Percentiles rank a stretch among this genome's conserved stretches.
Evolutionary conservation across 2,329 filamentous ascomycete genomes (phyloP).

Genomic region (Aureobasidium sp.): DNA sequence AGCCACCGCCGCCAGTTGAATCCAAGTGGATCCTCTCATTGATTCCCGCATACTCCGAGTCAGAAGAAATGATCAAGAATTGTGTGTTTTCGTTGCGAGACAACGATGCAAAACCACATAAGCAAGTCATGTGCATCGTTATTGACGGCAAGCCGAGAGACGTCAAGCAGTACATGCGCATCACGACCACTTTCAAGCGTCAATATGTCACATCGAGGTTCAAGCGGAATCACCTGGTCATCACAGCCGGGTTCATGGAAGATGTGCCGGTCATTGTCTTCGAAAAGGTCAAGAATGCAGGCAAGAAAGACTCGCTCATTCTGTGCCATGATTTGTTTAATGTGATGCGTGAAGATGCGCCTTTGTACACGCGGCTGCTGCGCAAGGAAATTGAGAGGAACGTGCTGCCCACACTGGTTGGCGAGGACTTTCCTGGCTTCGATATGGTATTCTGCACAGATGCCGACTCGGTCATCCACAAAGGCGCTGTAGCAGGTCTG

Average conservation of each 20-base stretch:
- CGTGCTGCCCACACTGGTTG: slow-evolving; percentile 20
- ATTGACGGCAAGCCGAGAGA: slow-evolving; percentile 21
- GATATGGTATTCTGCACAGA: slow-evolving; percentile 24
- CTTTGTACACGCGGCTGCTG: slow-evolving; percentile 18
- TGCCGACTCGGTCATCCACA: slow-evolving; percentile 22
- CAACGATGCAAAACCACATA: slow-evolving; percentile 21
- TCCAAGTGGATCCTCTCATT: slow-evolving; percentile 22
- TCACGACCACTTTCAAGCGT: slow-evolving; percentile 19
- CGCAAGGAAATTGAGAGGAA: slow-evolving; percentile 21
- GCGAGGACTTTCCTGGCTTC: slow-evolving; percentile 18
- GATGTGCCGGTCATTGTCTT: slow-evolving; percentile 22
- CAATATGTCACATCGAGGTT: slow-evolving; percentile 21
- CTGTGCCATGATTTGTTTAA: slow-evolving; percentile 24
- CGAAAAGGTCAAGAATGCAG: slow-evolving; percentile 21
- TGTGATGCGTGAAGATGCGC: slow-evolving; percentile 19
- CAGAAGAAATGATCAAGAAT: slow-evolving; percentile 23
- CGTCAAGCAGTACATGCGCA: slow-evolving; percentile 21
- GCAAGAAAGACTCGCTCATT: slow-evolving; percentile 24
- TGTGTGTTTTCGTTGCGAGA: slow-evolving; percentile 21
- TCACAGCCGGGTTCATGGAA: slow-evolving; percentile 23
- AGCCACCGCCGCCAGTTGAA: slow-evolving; percentile 17
- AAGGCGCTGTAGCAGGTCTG: slow-evolving; percentile 20
- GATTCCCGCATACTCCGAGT: slow-evolving; percentile 23
- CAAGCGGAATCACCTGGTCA: slow-evolving; percentile 20
- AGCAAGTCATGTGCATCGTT: slow-evolving; percentile 23